These are phyloP conservation scores for Paratinospora sagittata DNA, from an alignment of 164 flowering plant genomes.

Conservation along the genomic window DNA sequence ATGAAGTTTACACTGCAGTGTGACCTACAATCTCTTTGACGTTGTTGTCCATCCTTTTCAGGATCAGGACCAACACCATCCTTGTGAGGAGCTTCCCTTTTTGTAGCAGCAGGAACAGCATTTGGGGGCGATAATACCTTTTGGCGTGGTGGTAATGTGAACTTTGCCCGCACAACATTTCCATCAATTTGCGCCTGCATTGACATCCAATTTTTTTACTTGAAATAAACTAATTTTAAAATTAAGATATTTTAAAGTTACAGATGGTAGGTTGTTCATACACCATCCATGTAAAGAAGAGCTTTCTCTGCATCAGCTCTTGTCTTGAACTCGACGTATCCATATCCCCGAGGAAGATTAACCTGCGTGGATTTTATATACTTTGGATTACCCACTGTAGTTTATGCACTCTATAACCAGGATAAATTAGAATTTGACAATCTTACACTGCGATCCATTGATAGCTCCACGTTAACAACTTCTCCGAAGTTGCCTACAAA, in stretches of 20 bases:
- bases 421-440: neutral
- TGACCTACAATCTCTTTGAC: slow-evolving; percentile 52
- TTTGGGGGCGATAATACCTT: slow-evolving; percentile 67
- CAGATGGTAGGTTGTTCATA: slow-evolving; percentile 28
- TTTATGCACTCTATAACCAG: neutral
- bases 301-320: slow-evolving; percentile 95
- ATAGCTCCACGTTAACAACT: slow-evolving; percentile 70
- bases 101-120: slow-evolving; percentile 43
- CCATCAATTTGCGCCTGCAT: slow-evolving; percentile 96
- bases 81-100: slow-evolving; percentile 52
- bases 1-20: neutral
- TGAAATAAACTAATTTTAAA: neutral
- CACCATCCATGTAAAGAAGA: slow-evolving; percentile 85
- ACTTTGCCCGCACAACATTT: slow-evolving; percentile 66
- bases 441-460: slow-evolving; percentile 81
- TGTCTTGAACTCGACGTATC: slow-evolving; percentile 84
- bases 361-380: slow-evolving; percentile 43
- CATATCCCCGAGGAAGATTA: slow-evolving; percentile 85
- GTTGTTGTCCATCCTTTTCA: slow-evolving; percentile 63
- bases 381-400: neutral
- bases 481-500: slow-evolving; percentile 84
- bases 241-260: neutral
- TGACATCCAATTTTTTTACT: slow-evolving; percentile 2
- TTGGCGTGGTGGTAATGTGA: slow-evolving; percentile 66
- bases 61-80: slow-evolving; percentile 46